These are phyloP conservation scores for Apostasia shenzhenica DNA, from an alignment of 106 monocot genomes.

Conservation along the genomic window DNA sequence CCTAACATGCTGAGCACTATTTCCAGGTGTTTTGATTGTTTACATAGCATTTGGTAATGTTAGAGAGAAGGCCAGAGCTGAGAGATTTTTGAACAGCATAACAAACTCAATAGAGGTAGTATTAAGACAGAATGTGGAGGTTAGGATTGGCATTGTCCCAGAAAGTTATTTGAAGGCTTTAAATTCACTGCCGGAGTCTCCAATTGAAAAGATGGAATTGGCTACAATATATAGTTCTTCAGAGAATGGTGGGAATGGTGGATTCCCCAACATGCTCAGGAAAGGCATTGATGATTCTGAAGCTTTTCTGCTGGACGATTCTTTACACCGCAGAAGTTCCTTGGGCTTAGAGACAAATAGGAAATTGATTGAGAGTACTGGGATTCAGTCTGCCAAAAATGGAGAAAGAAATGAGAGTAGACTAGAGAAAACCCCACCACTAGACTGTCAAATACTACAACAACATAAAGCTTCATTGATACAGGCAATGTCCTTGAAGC, in stretches of 20 bases:
- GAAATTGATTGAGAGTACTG: constrained; percentile 63
- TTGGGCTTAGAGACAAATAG: constrained; percentile 5
- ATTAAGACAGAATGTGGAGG: constrained; percentile 43
- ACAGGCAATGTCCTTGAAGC: constrained; percentile 10
- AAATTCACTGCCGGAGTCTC: not conserved
- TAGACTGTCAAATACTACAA: constrained; percentile 20
- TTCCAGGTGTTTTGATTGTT: constrained; percentile 49
- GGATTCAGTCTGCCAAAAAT: constrained; percentile 51
- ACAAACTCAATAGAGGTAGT: constrained; percentile 79
- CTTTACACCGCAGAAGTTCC: too few relatives aligned
- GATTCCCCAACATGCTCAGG: constrained; percentile 11
- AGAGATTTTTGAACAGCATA: constrained; percentile 71
- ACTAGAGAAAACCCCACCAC: constrained; percentile 30
- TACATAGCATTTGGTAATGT: constrained; percentile 51
- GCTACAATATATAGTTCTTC: not conserved
- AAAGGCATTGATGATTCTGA: constrained; percentile 17
- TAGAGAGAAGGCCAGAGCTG: constrained; percentile 49
- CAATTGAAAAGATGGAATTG: constrained; percentile 3
- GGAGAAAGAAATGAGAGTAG: constrained; percentile 14
- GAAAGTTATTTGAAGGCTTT: constrained; percentile 11
- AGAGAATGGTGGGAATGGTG: constrained; percentile 1
- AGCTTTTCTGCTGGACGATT: too few relatives aligned
- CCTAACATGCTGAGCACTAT: too few relatives aligned
- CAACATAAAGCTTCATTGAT: constrained; percentile 5
- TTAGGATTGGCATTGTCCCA: constrained; percentile 44